These are phyloP conservation scores for Entomortierella parvispora DNA, from an alignment of 192 early-diverging fungal genomes.

Conservation along the genomic window DNA sequence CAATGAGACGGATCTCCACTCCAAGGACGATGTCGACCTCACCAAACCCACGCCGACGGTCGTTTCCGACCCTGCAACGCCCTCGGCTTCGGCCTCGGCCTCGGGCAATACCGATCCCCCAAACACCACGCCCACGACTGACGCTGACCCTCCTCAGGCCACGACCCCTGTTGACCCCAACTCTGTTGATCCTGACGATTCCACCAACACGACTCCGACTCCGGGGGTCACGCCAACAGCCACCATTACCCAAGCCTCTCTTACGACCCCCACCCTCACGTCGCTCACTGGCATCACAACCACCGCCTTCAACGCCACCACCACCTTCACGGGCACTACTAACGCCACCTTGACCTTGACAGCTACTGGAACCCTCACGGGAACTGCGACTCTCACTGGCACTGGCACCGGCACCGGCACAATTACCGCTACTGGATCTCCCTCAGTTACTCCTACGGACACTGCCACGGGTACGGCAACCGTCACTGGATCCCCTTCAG, in stretches of 20 bases:
- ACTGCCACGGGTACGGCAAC: background rate
- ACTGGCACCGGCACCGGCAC: background rate
- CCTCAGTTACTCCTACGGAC: background rate
- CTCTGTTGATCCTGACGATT: background rate
- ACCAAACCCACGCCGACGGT: too few relatives aligned
- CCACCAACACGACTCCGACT: background rate
- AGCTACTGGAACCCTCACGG: background rate
- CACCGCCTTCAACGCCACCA: background rate
- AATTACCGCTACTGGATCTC: background rate
- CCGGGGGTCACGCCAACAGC: constrained; percentile 3
- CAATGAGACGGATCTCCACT: too few relatives aligned
- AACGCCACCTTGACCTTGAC: background rate
- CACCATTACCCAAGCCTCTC: background rate
- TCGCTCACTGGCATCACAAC: background rate
- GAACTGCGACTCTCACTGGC: background rate
- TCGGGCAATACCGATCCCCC: too few relatives aligned
- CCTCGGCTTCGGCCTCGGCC: too few relatives aligned
- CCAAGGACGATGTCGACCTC: too few relatives aligned
- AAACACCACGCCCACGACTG: too few relatives aligned
- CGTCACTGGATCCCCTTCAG: background rate
- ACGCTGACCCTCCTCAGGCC: background rate
- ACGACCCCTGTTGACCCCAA: background rate
- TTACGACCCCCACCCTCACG: background rate
- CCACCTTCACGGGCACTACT: background rate
- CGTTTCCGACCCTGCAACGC: too few relatives aligned